These are phyloP conservation scores for Pseudonitzschia multistriata DNA, from an alignment of 108 stramenopile species.

Conservation along the genomic window DNA sequence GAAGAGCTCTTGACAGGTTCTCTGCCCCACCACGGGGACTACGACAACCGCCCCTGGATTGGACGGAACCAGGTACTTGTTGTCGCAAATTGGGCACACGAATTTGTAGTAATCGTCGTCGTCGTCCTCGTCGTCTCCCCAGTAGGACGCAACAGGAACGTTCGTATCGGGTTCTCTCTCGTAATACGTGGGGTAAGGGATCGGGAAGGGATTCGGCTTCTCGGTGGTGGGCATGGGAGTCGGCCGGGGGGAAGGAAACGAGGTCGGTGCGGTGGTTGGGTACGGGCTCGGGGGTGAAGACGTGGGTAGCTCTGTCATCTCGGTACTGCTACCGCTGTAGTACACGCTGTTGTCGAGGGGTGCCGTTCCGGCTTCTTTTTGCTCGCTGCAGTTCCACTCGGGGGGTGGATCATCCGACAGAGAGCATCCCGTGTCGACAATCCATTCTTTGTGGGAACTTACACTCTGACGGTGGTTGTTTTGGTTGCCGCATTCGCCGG, in stretches of 20 bases:
- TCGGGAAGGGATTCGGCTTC: background rate
- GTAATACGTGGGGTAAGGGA: background rate
- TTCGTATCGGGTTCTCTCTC: background rate
- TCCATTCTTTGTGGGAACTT: slow-evolving; percentile 23
- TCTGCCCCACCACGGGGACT: slow-evolving; percentile 4
- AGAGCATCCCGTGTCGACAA: slow-evolving; percentile 14
- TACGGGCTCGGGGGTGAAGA: background rate
- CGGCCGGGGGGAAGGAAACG: background rate
- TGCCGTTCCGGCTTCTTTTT: background rate
- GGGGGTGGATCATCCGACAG: slow-evolving; percentile 14
- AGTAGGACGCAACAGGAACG: background rate
- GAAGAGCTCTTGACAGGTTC: background rate
- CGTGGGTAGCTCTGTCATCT: background rate
- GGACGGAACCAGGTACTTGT: background rate
- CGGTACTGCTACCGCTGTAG: background rate
- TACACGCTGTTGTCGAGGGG: slow-evolving; percentile 8
- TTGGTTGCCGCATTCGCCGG: slow-evolving; percentile 9
- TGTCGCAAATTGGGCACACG: slow-evolving; percentile 13
- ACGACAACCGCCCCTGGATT: background rate
- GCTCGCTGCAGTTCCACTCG: slow-evolving; percentile 18
- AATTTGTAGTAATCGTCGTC: background rate
- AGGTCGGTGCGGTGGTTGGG: slow-evolving; percentile 6
- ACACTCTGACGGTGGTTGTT: slow-evolving; percentile 11
- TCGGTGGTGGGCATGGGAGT: slow-evolving; percentile 1
- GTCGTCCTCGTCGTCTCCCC: background rate